Evolutionary conservation across 441 rosid genomes (phyloP), one percentile per base, ranked within the genome.

Genomic region (Adansonia gregorii): DNA sequence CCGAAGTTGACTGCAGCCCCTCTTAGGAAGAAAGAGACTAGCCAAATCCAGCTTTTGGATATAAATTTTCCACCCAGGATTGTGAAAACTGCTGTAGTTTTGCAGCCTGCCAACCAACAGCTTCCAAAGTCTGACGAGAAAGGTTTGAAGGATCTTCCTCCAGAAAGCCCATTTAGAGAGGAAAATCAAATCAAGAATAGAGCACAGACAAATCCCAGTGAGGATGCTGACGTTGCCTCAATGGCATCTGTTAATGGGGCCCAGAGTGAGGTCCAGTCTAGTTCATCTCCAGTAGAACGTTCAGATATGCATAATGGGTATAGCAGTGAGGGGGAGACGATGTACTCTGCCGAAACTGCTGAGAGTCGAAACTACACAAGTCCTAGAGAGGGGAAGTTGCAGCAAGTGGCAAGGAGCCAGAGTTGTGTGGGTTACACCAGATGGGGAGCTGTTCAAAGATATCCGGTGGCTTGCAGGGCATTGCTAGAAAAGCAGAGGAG

Each of bases 261-360:
- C 76, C 88, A 82, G 31, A 92, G 97, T 22, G 96, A 89, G 82
- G 91, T 87, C 70, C 88, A 86, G 83, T 92, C 97, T 43, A 88
- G 98, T 74, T 89, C 95, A 78, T 91, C 94, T 6, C 97, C 90
- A 0, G 48, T 79, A 35, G 90, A 84, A 77, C 91, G 82, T 76
- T 83, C 81, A 8, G 90, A 84, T 81, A 78, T 88, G 79, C 86
- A 85, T 79, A 81, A 88, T 48, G 95, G 93, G 52, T 91, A 90
- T 70, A 89, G 91, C 83, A 95, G 97, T 4, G 98, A 93, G 78
- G 97, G 86, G 79, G 99, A 92, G 85, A 95, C 99, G 0, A 90
- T 95, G 98, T 94, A 93, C 88, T 95, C 99, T 14, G 98, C 97
- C 2, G 99, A 95, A 87, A 95, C 99, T 74, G 98, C 98, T 0